These are phyloP conservation scores for Xylariomycetidae sp. DNA, from an alignment of 2,329 filamentous ascomycete genomes.

Conservation along the genomic window DNA sequence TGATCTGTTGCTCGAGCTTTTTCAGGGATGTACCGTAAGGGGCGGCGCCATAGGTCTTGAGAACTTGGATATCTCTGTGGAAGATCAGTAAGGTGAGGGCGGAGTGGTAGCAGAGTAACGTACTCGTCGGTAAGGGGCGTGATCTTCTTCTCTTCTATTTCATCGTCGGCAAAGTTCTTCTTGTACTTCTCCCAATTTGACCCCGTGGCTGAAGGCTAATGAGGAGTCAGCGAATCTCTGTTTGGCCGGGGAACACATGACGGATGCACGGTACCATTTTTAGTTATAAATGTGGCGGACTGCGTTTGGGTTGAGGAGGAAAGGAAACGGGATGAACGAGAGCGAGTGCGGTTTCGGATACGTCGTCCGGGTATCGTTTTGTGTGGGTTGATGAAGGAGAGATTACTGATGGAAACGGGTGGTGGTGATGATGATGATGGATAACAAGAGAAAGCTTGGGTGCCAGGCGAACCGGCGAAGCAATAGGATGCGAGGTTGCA, in stretches of 20 bases:
- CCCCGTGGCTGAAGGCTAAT: slow-evolving; percentile 87
- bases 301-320: slow-evolving; percentile 4
- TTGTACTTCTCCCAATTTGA: slow-evolving; percentile 97
- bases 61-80: slow-evolving; percentile 90
- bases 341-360: not conserved
- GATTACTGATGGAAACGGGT: slow-evolving; percentile 7
- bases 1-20: slow-evolving; percentile 98
- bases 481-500: slow-evolving; percentile 17
- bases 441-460: not conserved
- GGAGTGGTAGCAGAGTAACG: slow-evolving; percentile 36
- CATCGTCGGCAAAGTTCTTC: slow-evolving; percentile 95
- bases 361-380: no score
- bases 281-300: slow-evolving; percentile 4
- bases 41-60: slow-evolving; percentile 97
- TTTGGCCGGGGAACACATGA: slow-evolving; percentile 2
- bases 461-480: slow-evolving; percentile 1
- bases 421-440: slow-evolving; percentile 3
- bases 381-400: no score
- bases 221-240: slow-evolving; percentile 14
- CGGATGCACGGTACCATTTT: slow-evolving; percentile 21
- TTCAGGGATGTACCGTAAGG: slow-evolving; percentile 91
- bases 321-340: not conserved
- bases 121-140: slow-evolving; percentile 95
- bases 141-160: slow-evolving; percentile 99
- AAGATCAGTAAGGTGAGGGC: not conserved